Evolutionary conservation across 108 stramenopile species (phyloP).

Genomic region (Mediolabrus comicus): DNA sequence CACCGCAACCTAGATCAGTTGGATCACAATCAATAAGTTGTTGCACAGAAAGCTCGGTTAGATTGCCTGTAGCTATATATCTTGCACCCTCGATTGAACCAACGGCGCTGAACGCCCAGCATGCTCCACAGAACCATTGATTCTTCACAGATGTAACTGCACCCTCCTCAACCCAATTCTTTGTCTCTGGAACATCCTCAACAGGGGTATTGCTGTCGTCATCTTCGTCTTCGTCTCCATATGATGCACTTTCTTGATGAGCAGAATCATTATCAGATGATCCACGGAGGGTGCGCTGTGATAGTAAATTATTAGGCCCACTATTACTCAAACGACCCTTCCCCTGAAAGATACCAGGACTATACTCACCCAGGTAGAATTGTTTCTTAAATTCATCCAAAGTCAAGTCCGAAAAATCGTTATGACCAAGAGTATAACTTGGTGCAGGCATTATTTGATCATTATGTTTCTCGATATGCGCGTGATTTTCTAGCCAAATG

Average conservation of each 20-base stretch:
- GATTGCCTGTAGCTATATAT: slow-evolving; percentile 75
- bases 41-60: slow-evolving; percentile 87
- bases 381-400: slow-evolving; percentile 76
- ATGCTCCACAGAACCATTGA: slow-evolving; percentile 77
- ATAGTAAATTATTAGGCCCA: too few relatives aligned
- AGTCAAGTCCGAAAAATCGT: slow-evolving; percentile 88
- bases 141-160: slow-evolving; percentile 94
- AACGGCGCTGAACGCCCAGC: slow-evolving; percentile 96
- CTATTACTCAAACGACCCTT: neutral
- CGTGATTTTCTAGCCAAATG: slow-evolving; percentile 37
- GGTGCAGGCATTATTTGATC: slow-evolving; percentile 12
- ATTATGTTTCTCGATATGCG: neutral
- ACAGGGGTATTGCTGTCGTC: slow-evolving; percentile 12
- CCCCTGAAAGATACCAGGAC: slow-evolving; percentile 16
- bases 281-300: too few relatives aligned
- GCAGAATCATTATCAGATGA: too few relatives aligned
- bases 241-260: too few relatives aligned
- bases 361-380: slow-evolving; percentile 65
- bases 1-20: slow-evolving; percentile 87
- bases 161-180: slow-evolving; percentile 87
- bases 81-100: slow-evolving; percentile 94
- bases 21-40: slow-evolving; percentile 93
- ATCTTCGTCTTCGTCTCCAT: slow-evolving; percentile 6
- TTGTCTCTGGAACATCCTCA: slow-evolving; percentile 55
- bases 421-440: slow-evolving; percentile 78